Evolutionary conservation across 2,329 filamentous ascomycete genomes (phyloP).

Genomic region (Monosporascus sp.): DNA sequence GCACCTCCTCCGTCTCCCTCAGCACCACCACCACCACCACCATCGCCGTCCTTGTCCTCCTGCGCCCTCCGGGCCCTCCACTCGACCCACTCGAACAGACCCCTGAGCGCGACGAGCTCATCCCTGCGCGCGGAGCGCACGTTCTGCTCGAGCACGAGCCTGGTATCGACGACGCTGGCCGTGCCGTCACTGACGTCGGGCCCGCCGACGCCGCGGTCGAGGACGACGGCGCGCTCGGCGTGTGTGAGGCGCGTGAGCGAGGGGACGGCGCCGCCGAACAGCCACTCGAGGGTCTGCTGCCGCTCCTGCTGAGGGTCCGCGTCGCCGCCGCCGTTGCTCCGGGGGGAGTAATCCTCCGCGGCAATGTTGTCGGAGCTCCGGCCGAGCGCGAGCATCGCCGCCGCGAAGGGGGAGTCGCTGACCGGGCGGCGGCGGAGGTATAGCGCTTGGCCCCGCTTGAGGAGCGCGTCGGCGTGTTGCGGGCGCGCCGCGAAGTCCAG

Average conservation of each 20-base stretch:
- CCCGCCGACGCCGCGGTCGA: constrained; percentile 46
- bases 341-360: constrained; percentile 23
- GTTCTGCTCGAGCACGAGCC: constrained; percentile 58
- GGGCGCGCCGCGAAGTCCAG: constrained; percentile 66
- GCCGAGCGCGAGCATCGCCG: constrained; percentile 69
- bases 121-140: constrained; percentile 22
- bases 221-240: constrained; percentile 60
- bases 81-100: constrained; percentile 53
- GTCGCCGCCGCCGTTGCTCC: constrained; percentile 25
- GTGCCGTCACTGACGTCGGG: constrained; percentile 38
- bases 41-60: constrained; percentile 14
- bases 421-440: constrained; percentile 66
- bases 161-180: constrained; percentile 57
- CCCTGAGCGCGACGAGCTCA: constrained; percentile 40
- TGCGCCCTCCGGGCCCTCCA: constrained; percentile 29
- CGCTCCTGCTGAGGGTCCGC: constrained; percentile 27
- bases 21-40: constrained; percentile 15
- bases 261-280: constrained; percentile 57
- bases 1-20: constrained; percentile 6
- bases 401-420: constrained; percentile 64
- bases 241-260: constrained; percentile 50
- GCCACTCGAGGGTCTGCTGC: constrained; percentile 60
- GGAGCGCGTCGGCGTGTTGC: constrained; percentile 57
- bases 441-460: constrained; percentile 61
- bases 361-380: constrained; percentile 7